Conservation (phyloP, 2,329 filamentous ascomycete species). For the Aspergillus fijiensis region DNA sequence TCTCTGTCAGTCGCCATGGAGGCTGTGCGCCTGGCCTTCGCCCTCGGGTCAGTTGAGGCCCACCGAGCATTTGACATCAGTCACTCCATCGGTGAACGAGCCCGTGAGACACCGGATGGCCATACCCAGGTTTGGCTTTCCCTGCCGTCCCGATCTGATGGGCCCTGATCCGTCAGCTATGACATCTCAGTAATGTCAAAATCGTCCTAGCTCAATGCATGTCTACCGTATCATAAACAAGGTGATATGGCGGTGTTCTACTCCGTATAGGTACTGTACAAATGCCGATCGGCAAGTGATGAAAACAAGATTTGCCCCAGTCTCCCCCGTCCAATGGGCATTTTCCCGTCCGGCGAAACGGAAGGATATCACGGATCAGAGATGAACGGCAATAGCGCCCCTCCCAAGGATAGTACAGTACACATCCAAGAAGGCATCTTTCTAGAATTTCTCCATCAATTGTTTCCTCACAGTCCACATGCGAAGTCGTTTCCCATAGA, state of each 20-base stretch:
- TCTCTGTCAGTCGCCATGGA: background rate
- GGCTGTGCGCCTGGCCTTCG: background rate
- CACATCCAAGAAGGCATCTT: no score
- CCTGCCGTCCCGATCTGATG: background rate
- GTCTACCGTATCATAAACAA: background rate
- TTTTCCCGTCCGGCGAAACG: background rate
- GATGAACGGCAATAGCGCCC: background rate
- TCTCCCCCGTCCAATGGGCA: background rate
- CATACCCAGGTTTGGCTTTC: background rate
- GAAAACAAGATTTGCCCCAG: constrained; percentile 1
- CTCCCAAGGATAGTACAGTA: no score
- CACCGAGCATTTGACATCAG: background rate
- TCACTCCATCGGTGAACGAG: no score
- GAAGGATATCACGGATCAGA: background rate
- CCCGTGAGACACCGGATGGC: background rate
- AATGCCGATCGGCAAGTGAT: background rate
- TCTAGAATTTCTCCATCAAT: constrained; percentile 69
- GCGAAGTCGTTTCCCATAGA: constrained; percentile 82
- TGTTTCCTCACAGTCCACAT: constrained; percentile 93
- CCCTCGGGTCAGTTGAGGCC: no score
- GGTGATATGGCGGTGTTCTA: background rate
- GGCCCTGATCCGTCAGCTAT: background rate
- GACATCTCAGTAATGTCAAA: background rate
- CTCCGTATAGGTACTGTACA: background rate
- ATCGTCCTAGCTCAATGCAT: background rate